Base-by-base conservation (phyloP, 768 basidiomycete genomes). In the Sarcodon aspratus region DNA sequence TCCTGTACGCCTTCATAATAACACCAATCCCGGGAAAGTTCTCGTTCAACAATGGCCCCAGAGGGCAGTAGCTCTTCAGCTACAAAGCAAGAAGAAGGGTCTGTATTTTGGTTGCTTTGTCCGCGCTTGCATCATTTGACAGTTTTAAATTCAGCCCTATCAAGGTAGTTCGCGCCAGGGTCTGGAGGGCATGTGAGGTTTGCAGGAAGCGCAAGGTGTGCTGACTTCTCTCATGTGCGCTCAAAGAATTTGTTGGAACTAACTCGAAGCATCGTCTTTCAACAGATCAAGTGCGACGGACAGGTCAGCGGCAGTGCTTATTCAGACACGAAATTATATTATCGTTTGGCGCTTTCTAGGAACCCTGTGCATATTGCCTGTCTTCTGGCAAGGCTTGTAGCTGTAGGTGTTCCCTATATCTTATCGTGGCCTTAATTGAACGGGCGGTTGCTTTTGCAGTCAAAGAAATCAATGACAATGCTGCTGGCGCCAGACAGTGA, bases 381-480 rank as follows among this genome's bases (percentile, higher is more conserved):
- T 55, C 55, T 6, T 56, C 54, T 4, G 51, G 51, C 27, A 56
- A 56, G 43, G 34, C 49, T 17, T 56, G 55, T 47, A 56, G 54
- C 48, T 56, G 55, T 56, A 46, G 40, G 55, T 45, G 6, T 35
- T 21, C 6, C n/a, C 5, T 9, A 31, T 36, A 13, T 21, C 13
- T 32, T 36, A 36, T 33, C 31, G 12, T 9, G 36, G n/a, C 18
- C 33, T 27, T 12, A 33, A 8, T 33, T 38, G 15, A 11, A 18
- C n/a, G 11, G 21, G 21, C 42, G 9, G 18, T 46, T 46, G 5
- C 10, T 40, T 40, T 40, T 40, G 17, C 8, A 56, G 55, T 55
- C 46, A 54, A 54, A 44, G 55, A 56, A 17, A 55, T 52, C 37
- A 55, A 47, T 46, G 55, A 56, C 44, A 56, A 56, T 48, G 55